Percentiles rank a stretch among this genome's conserved stretches.
Evolutionary conservation across 1,139 yeast species (phyloP).

Genomic region (Arxiozyma slooffiae): DNA sequence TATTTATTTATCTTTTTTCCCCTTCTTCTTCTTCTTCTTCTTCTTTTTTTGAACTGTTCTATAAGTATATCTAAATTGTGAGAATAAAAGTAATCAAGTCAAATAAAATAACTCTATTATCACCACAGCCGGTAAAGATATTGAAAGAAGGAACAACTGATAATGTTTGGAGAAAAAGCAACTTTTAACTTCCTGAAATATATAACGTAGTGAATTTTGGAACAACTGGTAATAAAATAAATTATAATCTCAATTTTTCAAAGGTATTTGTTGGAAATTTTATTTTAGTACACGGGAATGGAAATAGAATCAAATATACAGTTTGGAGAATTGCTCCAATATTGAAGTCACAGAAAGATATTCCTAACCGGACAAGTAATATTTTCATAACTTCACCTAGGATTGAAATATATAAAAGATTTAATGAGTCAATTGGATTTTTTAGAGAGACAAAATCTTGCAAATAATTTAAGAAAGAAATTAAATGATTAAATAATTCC

Average conservation of each 20-base stretch:
- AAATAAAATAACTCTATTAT: conserved; percentile 13
- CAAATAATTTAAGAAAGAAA: neutral
- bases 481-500: conserved; percentile 13
- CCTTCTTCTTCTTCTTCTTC: too few species aligned
- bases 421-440: conserved; percentile 5
- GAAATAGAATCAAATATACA: conserved; percentile 19
- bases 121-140: conserved; percentile 22
- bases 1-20: too few species aligned
- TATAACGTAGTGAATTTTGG: neutral
- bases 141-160: conserved; percentile 12
- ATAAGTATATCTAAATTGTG: neutral
- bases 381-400: conserved; percentile 6
- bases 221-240: conserved; percentile 7
- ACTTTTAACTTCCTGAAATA: neutral
- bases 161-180: conserved; percentile 4
- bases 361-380: conserved; percentile 1
- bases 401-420: conserved; percentile 14
- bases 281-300: conserved; percentile 20
- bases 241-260: conserved; percentile 6
- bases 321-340: conserved; percentile 24
- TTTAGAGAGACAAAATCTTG: neutral
- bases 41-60: too few species aligned
- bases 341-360: conserved; percentile 11
- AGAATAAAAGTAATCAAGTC: conserved; percentile 2
- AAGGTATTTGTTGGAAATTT: conserved; percentile 19